Conservation (phyloP, 768 basidiomycete species). For the Boletus huronensis region DNA sequence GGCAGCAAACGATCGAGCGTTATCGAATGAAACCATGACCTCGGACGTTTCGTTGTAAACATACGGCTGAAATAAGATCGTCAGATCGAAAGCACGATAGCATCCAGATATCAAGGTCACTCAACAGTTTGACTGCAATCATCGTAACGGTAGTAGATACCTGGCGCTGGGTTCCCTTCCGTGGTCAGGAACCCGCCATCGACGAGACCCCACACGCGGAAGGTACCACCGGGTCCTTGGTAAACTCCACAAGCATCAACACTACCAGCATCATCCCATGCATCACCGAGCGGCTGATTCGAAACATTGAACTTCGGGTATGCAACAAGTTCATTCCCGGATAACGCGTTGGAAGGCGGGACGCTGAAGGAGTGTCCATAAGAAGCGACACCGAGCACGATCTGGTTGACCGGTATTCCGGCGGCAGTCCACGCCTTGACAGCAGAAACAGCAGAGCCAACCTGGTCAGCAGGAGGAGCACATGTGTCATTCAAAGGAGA, state of each 20-base stretch:
- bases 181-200: constrained; percentile 49
- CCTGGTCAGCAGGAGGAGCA: constrained; percentile 50
- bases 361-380: constrained; percentile 76
- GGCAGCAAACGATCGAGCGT: constrained; percentile 51
- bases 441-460: constrained; percentile 73
- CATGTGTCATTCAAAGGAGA: constrained; percentile 80
- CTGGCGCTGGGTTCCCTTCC: constrained; percentile 31
- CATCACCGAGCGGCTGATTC: constrained; percentile 50
- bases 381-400: constrained; percentile 76
- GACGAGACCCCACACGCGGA: constrained; percentile 58
- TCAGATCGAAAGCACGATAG: not conserved
- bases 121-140: constrained; percentile 68
- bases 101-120: constrained; percentile 15
- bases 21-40: constrained; percentile 65
- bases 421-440: constrained; percentile 71
- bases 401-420: constrained; percentile 64
- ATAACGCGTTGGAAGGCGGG: constrained; percentile 37
- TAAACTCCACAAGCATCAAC: constrained; percentile 53
- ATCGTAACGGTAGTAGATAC: constrained; percentile 57
- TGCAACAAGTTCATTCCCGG: constrained; percentile 36
- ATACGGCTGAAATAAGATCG: constrained; percentile 47
- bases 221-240: constrained; percentile 48
- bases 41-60: constrained; percentile 56
- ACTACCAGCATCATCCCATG: constrained; percentile 48
- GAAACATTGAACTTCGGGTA: constrained; percentile 50